Percentiles rank a stretch among this genome's conserved stretches.
These are phyloP conservation scores for Usnea hakonensis DNA, from an alignment of 495 filamentous ascomycete genomes.

Conservation along the genomic window DNA sequence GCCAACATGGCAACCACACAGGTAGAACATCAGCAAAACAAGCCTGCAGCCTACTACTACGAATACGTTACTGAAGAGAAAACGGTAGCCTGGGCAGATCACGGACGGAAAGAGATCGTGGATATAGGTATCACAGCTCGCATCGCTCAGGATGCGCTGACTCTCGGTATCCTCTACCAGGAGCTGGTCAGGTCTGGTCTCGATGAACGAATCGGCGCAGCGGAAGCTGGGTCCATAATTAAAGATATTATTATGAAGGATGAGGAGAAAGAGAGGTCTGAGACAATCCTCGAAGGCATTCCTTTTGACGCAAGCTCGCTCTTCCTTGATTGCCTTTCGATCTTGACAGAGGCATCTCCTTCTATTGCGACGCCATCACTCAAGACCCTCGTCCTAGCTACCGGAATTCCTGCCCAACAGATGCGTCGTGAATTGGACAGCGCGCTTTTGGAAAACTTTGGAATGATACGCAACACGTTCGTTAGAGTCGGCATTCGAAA, in stretches of 20 bases:
- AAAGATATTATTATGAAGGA: slow-evolving; percentile 62
- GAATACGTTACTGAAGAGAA: slow-evolving; percentile 48
- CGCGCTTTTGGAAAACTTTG: slow-evolving; percentile 60
- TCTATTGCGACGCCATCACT: slow-evolving; percentile 33
- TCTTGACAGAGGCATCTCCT: slow-evolving; percentile 63
- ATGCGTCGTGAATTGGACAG: slow-evolving; percentile 83
- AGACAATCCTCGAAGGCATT: slow-evolving; percentile 27
- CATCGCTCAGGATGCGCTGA: slow-evolving; percentile 55
- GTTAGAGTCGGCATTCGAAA: slow-evolving; percentile 75
- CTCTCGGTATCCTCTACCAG: slow-evolving; percentile 67
- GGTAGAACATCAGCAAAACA: slow-evolving; percentile 20
- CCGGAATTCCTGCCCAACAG: slow-evolving; percentile 58
- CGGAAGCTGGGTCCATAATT: slow-evolving; percentile 63
- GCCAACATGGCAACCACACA: slow-evolving; percentile 21
- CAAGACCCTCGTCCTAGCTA: slow-evolving; percentile 54
- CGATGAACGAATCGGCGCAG: slow-evolving; percentile 55
- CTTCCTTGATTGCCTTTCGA: slow-evolving; percentile 75
- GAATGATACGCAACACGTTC: slow-evolving; percentile 78
- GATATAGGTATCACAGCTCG: slow-evolving; percentile 45
- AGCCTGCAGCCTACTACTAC: slow-evolving; percentile 40
- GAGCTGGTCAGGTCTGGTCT: slow-evolving; percentile 70
- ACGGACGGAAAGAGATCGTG: slow-evolving; percentile 41
- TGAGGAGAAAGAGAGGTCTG: slow-evolving; percentile 32
- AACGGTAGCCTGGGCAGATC: slow-evolving; percentile 43
- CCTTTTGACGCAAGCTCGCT: slow-evolving; percentile 55